Conservation (phyloP, 352 stramenopile genomes). For the Pythium aristosporum region DNA sequence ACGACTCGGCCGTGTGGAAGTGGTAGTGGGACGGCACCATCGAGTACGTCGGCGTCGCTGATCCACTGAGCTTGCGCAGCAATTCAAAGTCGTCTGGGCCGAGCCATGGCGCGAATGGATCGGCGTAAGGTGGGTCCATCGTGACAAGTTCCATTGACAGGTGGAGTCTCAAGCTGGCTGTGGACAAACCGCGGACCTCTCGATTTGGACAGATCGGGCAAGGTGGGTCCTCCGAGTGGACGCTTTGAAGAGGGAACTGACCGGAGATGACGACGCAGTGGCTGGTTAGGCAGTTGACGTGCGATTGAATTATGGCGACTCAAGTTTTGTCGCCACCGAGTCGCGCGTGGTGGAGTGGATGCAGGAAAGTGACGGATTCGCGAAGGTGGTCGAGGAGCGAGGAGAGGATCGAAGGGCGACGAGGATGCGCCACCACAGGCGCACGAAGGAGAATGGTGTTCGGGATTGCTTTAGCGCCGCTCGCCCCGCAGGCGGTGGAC, state of each 20-base stretch:
- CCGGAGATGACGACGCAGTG: too few relatives aligned
- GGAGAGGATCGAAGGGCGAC: background rate
- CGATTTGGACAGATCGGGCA: too few relatives aligned
- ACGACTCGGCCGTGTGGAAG: conserved; percentile 1
- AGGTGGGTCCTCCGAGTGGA: too few relatives aligned
- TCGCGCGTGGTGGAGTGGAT: background rate
- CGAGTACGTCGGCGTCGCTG: background rate
- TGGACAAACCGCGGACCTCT: background rate
- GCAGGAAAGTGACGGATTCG: background rate
- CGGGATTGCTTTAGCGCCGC: too few relatives aligned
- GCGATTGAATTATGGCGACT: background rate
- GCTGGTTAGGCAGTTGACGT: conserved; percentile 2
- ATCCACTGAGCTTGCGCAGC: conserved; percentile 16
- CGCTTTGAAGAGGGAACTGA: too few relatives aligned
- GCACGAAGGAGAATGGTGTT: too few relatives aligned
- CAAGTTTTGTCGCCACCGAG: background rate
- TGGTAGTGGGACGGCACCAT: background rate
- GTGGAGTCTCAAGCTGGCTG: background rate
- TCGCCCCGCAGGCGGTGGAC: too few relatives aligned
- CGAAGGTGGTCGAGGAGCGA: background rate
- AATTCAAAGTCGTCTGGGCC: conserved; percentile 24
- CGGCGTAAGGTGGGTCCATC: conserved; percentile 7
- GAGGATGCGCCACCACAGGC: too few relatives aligned
- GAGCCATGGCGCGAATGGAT: conserved; percentile 25
- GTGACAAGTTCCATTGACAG: conserved; percentile 11